Base-by-base conservation (phyloP, 306 rosid species). In the Vachellia pachyceras region DNA sequence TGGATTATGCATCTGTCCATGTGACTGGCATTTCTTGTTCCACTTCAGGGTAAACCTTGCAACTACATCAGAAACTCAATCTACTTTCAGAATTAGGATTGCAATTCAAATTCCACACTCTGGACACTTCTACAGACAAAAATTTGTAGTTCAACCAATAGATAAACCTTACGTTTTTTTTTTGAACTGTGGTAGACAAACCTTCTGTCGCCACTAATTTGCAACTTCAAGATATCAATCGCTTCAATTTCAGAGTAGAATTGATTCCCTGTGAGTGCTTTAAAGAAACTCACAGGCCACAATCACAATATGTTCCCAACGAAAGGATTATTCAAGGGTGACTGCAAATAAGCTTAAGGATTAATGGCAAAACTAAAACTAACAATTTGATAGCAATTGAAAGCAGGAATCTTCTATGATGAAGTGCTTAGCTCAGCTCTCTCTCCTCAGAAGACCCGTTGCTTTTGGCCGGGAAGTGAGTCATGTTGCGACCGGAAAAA, bases 351-450 rank as follows among this genome's bases (percentile, higher is more conserved):
- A 13, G 46, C 45, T 8, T 0, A 37, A 35, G 44, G 22, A 15
- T 36, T 18, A 1, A 3, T 6, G 15, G 40, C n/a, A 37, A 18
- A 18, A 9, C n/a, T 42, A 23, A 69, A n/a, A 20, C 54, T 42
- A 20, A 40, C 73, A 67, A n/a, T 20, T 41, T 15, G 11, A 20
- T 2, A 9, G 41, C 23, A 20, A 69, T 41, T 40, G 41, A 41
- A 68, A 68, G 73, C 17, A 60, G 78, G 79, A 85, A 70, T 7
- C 39, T 65, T 76, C 67, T 46, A 25, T 70, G 74, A 80, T 11
- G 33, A 73, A 82, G 76, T 83, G 77, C 79, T 73, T 87, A 87
- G 39, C 88, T 84, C 86, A 79, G 78, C n/a, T n/a, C 52, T 63
- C 81, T 81, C 88, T 55, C 83, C 18, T 12, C 68, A 81, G 52